Base-by-base conservation (phyloP, 1,284 basidiomycete species). In the Xerocomus nothofagi region DNA sequence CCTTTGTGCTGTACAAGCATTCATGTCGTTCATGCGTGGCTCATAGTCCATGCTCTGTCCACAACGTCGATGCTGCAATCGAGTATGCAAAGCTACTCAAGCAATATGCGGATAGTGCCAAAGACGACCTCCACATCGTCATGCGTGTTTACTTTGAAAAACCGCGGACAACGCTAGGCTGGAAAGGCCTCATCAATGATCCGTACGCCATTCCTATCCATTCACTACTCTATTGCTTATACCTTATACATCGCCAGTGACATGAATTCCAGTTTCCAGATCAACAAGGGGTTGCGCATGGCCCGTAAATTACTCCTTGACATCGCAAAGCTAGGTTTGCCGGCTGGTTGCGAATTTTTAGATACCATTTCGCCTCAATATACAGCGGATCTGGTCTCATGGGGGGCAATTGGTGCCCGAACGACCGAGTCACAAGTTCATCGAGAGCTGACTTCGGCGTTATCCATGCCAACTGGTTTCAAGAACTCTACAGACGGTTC, bases 61-160 rank as follows among this genome's bases (percentile, higher is more conserved):
- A 98, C 72, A 88, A 94, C 64, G 81, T 88, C 50, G 84, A 88
- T 47, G 84, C 91, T 34, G 93, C 91, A 4, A 66, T 90, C 37
- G 88, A 90, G 64, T 97, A 96, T 67, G 92, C 93, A 21, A 79
- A 78, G 49, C 78, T 86, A 54, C 79, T 98, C 49, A 82, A 80
- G 49, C 81, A 75, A 38, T 98, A 98, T 67, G 89, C 93, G 8
- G 85, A 93, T 37, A 67, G 72, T 17, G 85, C 90, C 29, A 84
- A 84, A 66, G 86, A 91, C 11, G 96, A 98, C 63, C 80, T 99
- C 32, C 81, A 90, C 70, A 98, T 99, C 65, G 79, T 98, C 61
- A 98, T 98, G 95, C 86, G 93, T 37, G 93, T 95, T 58, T 97
- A 97, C 75, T 97, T 96, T 66, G 93, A 96, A 65, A 96, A 96